Evolutionary conservation across 371 early-diverging fungal species (phyloP).

Genomic region (Mucor sp.): DNA sequence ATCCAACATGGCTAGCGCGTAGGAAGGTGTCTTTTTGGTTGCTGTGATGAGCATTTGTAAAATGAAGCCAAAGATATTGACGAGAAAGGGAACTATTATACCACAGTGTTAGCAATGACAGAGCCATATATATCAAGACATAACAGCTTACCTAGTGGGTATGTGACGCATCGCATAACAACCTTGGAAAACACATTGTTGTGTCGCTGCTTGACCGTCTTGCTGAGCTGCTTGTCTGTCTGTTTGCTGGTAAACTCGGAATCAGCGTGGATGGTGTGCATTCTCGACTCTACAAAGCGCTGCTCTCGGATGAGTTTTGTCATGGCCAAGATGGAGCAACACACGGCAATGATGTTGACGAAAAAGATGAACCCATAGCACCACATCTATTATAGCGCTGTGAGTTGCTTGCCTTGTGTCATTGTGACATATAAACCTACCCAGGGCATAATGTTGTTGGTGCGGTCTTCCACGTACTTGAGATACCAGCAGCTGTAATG

Average conservation of each 20-base stretch:
- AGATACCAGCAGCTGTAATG: slow-evolving; percentile 7
- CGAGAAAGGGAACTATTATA: slow-evolving; percentile 25
- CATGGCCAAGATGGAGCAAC: slow-evolving; percentile 20
- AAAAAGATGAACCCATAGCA: slow-evolving; percentile 31
- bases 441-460: slow-evolving; percentile 19
- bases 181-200: slow-evolving; percentile 17
- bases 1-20: slow-evolving; percentile 1
- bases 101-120: background rate
- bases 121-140: too few relatives aligned
- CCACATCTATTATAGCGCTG: slow-evolving; percentile 24
- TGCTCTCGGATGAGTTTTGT: slow-evolving; percentile 21
- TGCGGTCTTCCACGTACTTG: background rate
- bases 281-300: background rate
- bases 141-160: slow-evolving; percentile 23
- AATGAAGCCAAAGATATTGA: slow-evolving; percentile 26
- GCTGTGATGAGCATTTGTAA: slow-evolving; percentile 13
- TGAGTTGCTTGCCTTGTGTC: too few relatives aligned
- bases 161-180: slow-evolving; percentile 28
- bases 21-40: background rate
- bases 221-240: background rate
- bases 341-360: slow-evolving; percentile 17
- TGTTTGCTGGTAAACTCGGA: background rate
- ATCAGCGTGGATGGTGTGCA: background rate
- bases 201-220: background rate
- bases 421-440: slow-evolving; percentile 5